Base-by-base conservation (phyloP, 2,329 filamentous ascomycete species). In the Fusarium pseudocircinatum region DNA sequence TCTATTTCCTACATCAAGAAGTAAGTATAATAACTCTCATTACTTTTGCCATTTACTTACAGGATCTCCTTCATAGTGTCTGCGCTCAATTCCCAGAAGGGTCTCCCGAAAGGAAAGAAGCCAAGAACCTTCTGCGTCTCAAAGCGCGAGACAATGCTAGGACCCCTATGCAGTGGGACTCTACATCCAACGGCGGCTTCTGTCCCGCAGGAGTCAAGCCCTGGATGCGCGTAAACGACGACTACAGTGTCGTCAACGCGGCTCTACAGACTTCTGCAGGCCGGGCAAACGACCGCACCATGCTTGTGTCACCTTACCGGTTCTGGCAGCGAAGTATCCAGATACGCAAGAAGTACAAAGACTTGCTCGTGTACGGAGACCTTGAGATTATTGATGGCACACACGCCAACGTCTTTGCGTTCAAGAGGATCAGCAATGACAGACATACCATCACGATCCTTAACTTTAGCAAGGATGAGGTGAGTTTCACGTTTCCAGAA, bases 121-220 rank as follows among this genome's bases (percentile, higher is more conserved):
- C 67, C 78, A 78, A 66, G 80, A 73, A 3, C 76, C 79, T 24
- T 65, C 40, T 24, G 73, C 79, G 3, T 65, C 82, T 28, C 77
- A 81, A 66, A 79, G 59, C 82, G 80, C 75, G 91, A 16, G 92
- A 94, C 74, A 90, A 93, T 77, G 86, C 87, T 2, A 85, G 92
- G 28, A 87, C 90, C 1, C 91, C 91, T 0, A 89, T 93, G 73
- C 89, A 92, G 67, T 94, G 91, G 92, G 83, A 79, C 39, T 74
- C 70, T 36, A 72, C 70, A 43, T 77, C 77, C 43, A 77, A 77
- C 62, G 80, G 79, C 12, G 81, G 81, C 15, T 82, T 82, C 70
- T 81, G 80, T 0, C 78, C 80, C 43, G 67, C 81, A 0, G 83
- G 81, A 1, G 84, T 77, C 49, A 78, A 80, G 67, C 75, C 80